These are phyloP conservation scores for Theobroma grandiflorum DNA, from an alignment of 441 rosid species.

Conservation along the genomic window DNA sequence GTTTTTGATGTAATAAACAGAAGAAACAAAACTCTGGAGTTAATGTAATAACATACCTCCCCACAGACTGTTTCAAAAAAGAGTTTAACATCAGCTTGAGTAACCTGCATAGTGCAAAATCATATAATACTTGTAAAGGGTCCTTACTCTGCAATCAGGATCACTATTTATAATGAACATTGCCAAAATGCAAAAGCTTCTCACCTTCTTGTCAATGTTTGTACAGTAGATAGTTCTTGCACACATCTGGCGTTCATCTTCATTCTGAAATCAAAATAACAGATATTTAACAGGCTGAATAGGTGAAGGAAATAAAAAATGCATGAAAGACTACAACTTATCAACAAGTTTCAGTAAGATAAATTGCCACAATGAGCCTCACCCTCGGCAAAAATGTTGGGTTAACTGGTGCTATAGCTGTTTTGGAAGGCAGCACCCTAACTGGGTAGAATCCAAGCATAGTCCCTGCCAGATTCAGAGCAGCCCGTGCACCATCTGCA, in stretches of 20 bases:
- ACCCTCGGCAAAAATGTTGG: conserved; percentile 96
- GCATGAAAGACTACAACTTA: conserved; percentile 4
- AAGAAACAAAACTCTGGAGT: conserved; percentile 15
- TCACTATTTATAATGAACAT: conserved; percentile 1
- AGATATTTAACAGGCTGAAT: conserved; percentile 18
- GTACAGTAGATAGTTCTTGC: conserved; percentile 83
- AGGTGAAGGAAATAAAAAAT: not conserved
- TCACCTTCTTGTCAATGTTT: conserved; percentile 86
- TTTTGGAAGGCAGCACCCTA: conserved; percentile 87
- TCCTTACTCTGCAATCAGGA: conserved; percentile 5
- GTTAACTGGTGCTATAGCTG: conserved; percentile 97
- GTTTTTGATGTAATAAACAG: not conserved
- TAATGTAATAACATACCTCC: conserved; percentile 56
- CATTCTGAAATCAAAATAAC: conserved; percentile 55
- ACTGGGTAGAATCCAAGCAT: conserved; percentile 92
- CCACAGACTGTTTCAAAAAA: conserved; percentile 90
- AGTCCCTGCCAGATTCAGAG: conserved; percentile 76
- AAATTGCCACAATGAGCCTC: conserved; percentile 27
- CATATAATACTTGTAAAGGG: not conserved
- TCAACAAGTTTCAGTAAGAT: conserved; percentile 22
- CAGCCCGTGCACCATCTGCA: conserved; percentile 76
- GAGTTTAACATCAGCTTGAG: conserved; percentile 78
- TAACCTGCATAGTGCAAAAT: conserved; percentile 54
- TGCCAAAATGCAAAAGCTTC: conserved; percentile 11
- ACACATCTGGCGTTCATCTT: conserved; percentile 93